Conservation (phyloP, 805 yeast genomes). For the Ogataea thermomethanolica region DNA sequence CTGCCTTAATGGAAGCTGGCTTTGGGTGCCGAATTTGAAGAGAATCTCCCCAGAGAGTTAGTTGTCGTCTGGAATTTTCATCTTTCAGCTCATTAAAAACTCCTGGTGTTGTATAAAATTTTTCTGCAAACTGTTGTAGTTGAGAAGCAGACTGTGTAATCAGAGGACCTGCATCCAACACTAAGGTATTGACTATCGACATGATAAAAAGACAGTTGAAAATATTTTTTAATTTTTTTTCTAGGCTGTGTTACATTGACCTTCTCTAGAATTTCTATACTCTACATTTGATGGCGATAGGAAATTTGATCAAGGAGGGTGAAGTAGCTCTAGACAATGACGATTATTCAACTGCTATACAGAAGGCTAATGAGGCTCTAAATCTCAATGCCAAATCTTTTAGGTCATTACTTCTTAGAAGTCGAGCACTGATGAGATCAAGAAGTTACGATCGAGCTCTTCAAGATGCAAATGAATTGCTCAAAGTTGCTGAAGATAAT, state of each 20-base stretch:
- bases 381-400: slow-evolving; percentile 43
- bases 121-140: slow-evolving; percentile 63
- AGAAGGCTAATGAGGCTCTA: slow-evolving; percentile 38
- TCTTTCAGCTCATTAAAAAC: slow-evolving; percentile 85
- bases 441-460: slow-evolving; percentile 47
- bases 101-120: slow-evolving; percentile 88
- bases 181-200: slow-evolving; percentile 52
- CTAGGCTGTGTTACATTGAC: slow-evolving; percentile 3
- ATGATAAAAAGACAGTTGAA: slow-evolving; percentile 2
- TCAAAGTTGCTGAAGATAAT: slow-evolving; percentile 39
- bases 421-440: slow-evolving; percentile 47
- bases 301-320: slow-evolving; percentile 31
- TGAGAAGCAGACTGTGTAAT: slow-evolving; percentile 79
- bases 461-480: slow-evolving; percentile 43
- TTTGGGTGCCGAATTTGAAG: slow-evolving; percentile 76
- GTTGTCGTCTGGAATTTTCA: slow-evolving; percentile 74
- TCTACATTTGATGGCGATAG: slow-evolving; percentile 11
- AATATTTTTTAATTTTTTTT: slow-evolving; percentile 4
- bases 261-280: background rate
- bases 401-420: slow-evolving; percentile 44
- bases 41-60: slow-evolving; percentile 75
- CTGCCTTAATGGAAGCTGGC: slow-evolving; percentile 57
- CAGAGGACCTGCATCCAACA: slow-evolving; percentile 93
- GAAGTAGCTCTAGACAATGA: slow-evolving; percentile 42
- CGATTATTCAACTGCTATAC: slow-evolving; percentile 44